Percentiles rank a stretch among this genome's conserved stretches.
phyloP scores from a whole-genome alignment of 129 eudicot species.

The Helichrysum umbraculigerum region DNA sequence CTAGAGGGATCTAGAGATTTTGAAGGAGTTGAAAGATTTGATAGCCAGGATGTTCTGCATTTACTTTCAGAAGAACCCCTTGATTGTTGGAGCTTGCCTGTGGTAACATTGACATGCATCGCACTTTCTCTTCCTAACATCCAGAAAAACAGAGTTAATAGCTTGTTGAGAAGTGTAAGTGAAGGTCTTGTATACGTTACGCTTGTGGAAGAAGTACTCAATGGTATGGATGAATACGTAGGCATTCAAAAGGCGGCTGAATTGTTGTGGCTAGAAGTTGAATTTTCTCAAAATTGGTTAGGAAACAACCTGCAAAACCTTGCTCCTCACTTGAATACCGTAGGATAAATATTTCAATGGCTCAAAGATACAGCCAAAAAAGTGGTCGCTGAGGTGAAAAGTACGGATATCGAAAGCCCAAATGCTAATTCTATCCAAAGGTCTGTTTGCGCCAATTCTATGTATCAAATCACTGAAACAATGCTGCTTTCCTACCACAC shows the following conservation, averaged over 20 bases:
- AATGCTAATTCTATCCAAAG: slow-evolving; percentile 14
- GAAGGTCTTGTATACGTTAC: slow-evolving; percentile 34
- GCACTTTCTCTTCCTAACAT: slow-evolving; percentile 39
- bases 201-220: slow-evolving; percentile 33
- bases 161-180: slow-evolving; percentile 22
- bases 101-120: slow-evolving; percentile 44
- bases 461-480: slow-evolving; percentile 39
- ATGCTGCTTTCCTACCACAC: slow-evolving; percentile 3
- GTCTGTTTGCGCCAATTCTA: slow-evolving; percentile 42
- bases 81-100: slow-evolving; percentile 42
- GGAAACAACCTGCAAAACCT: slow-evolving; percentile 26
- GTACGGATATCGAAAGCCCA: not conserved
- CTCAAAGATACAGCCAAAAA: slow-evolving; percentile 22
- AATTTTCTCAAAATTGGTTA: slow-evolving; percentile 39
- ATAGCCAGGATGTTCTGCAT: not conserved
- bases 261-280: slow-evolving; percentile 33
- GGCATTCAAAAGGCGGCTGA: slow-evolving; percentile 34
- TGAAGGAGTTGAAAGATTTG: slow-evolving; percentile 35
- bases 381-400: slow-evolving; percentile 1
- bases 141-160: not conserved
- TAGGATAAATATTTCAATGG: slow-evolving; percentile 12
- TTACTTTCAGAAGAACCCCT: slow-evolving; percentile 27
- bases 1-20: slow-evolving; percentile 10
- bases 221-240: not conserved
- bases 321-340: slow-evolving; percentile 3